Evolutionary conservation across 352 stramenopile genomes (phyloP).

Genomic region (Saprolegnia diclina): DNA sequence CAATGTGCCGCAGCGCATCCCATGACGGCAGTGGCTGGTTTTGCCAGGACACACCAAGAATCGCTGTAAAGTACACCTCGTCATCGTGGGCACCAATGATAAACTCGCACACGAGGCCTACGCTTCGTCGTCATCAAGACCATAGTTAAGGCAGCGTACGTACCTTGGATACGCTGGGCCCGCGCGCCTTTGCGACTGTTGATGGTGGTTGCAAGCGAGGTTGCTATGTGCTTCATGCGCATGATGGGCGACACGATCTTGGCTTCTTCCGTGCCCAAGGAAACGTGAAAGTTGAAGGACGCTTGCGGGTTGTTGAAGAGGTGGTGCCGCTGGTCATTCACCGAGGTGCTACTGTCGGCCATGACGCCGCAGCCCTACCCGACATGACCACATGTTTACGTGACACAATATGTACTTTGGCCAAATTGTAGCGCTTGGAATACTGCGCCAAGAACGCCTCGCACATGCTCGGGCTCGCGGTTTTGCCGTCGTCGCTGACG

Average conservation of each 20-base stretch:
- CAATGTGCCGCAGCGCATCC: slow-evolving; percentile 9
- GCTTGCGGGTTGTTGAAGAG: slow-evolving; percentile 14
- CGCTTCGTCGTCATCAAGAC: background rate
- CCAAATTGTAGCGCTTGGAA: slow-evolving; percentile 18
- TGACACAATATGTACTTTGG: background rate
- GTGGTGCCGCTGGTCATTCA: background rate
- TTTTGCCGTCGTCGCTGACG: background rate
- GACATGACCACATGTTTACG: background rate
- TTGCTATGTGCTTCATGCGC: slow-evolving; percentile 23
- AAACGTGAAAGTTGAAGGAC: slow-evolving; percentile 18
- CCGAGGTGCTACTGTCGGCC: background rate
- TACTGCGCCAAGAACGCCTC: slow-evolving; percentile 20
- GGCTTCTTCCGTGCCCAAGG: slow-evolving; percentile 3
- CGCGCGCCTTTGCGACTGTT: slow-evolving; percentile 7
- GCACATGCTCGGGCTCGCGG: slow-evolving; percentile 19
- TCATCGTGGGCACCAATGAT: slow-evolving; percentile 20
- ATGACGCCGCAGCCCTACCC: background rate
- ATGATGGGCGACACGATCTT: slow-evolving; percentile 23
- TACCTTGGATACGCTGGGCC: slow-evolving; percentile 11
- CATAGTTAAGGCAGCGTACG: background rate
- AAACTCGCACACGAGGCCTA: slow-evolving; percentile 24
- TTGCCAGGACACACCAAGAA: slow-evolving; percentile 18
- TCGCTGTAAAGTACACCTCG: slow-evolving; percentile 17
- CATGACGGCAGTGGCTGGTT: slow-evolving; percentile 8
- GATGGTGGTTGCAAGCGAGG: background rate